These are phyloP conservation scores for Apiospora hydei DNA, from an alignment of 2,329 filamentous ascomycete genomes.

Conservation along the genomic window DNA sequence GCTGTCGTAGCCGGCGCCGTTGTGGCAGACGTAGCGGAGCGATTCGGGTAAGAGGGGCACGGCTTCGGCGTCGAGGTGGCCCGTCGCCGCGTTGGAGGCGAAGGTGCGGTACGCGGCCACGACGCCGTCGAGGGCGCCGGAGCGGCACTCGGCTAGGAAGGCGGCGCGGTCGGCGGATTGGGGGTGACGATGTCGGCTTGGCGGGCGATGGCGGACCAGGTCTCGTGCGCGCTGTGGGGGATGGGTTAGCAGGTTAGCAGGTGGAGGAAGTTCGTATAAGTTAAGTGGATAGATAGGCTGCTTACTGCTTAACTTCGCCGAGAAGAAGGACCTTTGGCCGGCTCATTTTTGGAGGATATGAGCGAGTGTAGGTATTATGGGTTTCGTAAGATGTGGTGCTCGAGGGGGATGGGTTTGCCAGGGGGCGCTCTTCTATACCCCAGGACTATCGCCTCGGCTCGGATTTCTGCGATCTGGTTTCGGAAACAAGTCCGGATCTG, in stretches of 20 bases:
- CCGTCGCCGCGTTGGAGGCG: constrained; percentile 62
- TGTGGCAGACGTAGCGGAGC: constrained; percentile 66
- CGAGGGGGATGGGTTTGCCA: neutral
- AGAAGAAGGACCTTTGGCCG: constrained; percentile 18
- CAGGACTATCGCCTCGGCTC: neutral
- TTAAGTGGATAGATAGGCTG: neutral
- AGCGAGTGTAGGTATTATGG: neutral
- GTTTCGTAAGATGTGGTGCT: neutral
- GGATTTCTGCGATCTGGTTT: neutral
- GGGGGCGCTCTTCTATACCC: neutral
- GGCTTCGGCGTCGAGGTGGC: constrained; percentile 75
- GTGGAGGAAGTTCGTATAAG: no score
- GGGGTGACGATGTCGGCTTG: constrained; percentile 72
- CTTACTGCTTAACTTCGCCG: constrained; percentile 22
- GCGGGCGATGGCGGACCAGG: constrained; percentile 67
- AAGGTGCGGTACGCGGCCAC: constrained; percentile 76
- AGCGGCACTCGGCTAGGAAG: constrained; percentile 73
- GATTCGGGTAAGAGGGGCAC: constrained; percentile 62
- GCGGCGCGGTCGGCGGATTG: constrained; percentile 66
- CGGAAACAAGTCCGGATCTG: neutral
- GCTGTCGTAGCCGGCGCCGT: constrained; percentile 85
- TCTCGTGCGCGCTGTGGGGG: constrained; percentile 69
- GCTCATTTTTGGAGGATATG: neutral
- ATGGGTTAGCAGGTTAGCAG: no score
- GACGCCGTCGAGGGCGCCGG: constrained; percentile 71